A percentile compares a stretch with the other conserved stretches of the same genome.
phyloP scores from a whole-genome alignment of 2,329 filamentous ascomycete species.

The Cucurbitaria berberidis region DNA sequence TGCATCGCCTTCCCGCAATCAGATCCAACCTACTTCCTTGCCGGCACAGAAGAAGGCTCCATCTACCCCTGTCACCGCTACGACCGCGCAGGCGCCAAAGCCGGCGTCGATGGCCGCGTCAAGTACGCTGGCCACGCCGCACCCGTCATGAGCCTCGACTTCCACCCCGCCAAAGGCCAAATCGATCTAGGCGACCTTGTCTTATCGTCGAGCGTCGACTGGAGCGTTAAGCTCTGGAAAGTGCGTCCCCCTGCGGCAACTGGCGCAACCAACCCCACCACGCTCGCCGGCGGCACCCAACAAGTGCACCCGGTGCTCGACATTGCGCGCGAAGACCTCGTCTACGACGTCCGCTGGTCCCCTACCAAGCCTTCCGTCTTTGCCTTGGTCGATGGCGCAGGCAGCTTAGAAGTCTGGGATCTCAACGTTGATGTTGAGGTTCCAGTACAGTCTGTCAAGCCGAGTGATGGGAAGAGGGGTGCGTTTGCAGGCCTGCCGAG shows the following conservation, averaged over 20 bases:
- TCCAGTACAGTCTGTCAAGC: constrained; percentile 79
- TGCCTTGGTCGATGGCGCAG: constrained; percentile 90
- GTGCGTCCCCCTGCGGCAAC: constrained; percentile 80
- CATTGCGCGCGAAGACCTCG: constrained; percentile 91
- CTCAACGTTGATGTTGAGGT: constrained; percentile 91
- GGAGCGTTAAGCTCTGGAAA: constrained; percentile 97
- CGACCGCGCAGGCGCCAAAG: constrained; percentile 95
- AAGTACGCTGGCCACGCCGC: constrained; percentile 90
- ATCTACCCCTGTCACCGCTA: constrained; percentile 98
- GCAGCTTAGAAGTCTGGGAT: constrained; percentile 93
- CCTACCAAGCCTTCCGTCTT: constrained; percentile 94
- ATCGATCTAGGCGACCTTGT: constrained; percentile 95
- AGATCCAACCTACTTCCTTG: constrained; percentile 96
- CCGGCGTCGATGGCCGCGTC: constrained; percentile 87
- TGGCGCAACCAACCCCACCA: constrained; percentile 51
- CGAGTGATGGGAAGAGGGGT: constrained; percentile 59
- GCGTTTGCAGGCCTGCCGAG: constrained; percentile 46
- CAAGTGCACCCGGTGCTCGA: constrained; percentile 80
- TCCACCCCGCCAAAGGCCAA: constrained; percentile 89
- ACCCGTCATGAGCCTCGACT: constrained; percentile 94
- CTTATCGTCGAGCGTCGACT: constrained; percentile 90
- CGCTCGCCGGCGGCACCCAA: constrained; percentile 46
- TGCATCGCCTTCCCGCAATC: constrained; percentile 94
- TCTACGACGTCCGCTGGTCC: constrained; percentile 96
- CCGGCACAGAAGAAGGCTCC: constrained; percentile 93